A percentile compares a stretch with the other conserved stretches of the same genome.
Conservation (phyloP, 2,329 filamentous ascomycete genomes). For the Dactylellina sp. region DNA sequence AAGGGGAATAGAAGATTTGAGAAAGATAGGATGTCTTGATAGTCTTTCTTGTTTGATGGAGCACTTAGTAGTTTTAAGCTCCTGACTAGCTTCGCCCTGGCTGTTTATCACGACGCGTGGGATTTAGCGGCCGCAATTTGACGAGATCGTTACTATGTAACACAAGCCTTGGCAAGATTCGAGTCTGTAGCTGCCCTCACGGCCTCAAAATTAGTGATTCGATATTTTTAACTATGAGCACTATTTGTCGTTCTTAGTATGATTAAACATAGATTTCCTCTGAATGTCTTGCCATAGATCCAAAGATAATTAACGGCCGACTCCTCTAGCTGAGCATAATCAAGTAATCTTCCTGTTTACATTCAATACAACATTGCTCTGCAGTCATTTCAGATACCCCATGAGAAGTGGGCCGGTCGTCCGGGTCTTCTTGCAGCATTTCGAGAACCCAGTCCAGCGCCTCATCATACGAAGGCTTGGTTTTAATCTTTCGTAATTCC, state of each 20-base stretch:
- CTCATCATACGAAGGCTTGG: background rate
- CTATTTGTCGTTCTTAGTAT: too few species aligned
- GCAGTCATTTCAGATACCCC: constrained; percentile 18
- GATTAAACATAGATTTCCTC: too few species aligned
- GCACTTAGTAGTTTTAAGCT: too few species aligned
- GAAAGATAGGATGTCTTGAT: too few species aligned
- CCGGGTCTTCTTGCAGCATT: constrained; percentile 17
- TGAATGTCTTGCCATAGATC: too few species aligned
- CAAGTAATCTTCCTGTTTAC: background rate
- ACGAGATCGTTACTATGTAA: background rate
- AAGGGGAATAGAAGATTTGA: background rate
- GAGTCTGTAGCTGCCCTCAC: too few species aligned
- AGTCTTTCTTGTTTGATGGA: too few species aligned
- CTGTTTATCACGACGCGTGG: background rate
- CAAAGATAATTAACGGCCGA: too few species aligned
- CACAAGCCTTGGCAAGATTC: background rate
- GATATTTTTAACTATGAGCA: too few species aligned
- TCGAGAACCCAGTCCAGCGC: constrained; percentile 7
- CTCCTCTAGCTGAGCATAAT: constrained; percentile 2
- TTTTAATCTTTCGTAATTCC: constrained; percentile 2
- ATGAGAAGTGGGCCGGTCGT: constrained; percentile 16
- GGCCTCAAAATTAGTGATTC: too few species aligned
- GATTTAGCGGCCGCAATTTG: background rate
- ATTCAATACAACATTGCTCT: constrained; percentile 19
- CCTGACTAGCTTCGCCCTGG: background rate